Conservation (phyloP, 257 asterid species). For the Fraxinus americana region DNA sequence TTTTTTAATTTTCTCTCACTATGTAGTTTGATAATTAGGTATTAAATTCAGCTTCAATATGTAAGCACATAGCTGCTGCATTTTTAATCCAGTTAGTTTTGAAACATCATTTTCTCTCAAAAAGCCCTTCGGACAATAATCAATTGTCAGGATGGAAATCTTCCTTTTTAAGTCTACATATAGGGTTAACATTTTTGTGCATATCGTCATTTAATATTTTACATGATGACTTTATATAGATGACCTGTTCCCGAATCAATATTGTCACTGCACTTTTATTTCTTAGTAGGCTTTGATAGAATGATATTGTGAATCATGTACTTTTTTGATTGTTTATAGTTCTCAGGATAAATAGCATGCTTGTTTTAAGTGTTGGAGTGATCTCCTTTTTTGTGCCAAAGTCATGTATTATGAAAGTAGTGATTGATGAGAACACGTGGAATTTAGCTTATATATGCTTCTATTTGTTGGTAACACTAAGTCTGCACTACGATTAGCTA, state of each 20-base stretch:
- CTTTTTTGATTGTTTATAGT: not conserved
- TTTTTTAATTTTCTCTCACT: not conserved
- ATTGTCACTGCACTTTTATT: not conserved
- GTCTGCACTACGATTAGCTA: not conserved
- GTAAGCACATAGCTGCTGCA: constrained; percentile 4
- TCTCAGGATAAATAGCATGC: not conserved
- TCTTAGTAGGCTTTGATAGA: not conserved
- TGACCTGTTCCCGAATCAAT: not conserved
- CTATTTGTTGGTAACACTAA: not conserved
- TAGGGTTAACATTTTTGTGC: not conserved
- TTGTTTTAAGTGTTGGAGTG: not conserved
- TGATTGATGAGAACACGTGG: not conserved
- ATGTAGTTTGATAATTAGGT: constrained; percentile 1
- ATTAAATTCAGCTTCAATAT: not conserved
- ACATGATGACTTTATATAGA: not conserved
- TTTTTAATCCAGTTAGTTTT: not conserved
- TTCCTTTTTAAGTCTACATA: not conserved
- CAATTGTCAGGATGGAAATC: not conserved
- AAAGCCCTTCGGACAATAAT: not conserved
- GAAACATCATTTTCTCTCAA: not conserved
- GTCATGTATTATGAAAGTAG: not conserved
- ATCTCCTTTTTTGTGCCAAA: not conserved
- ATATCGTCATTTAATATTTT: not conserved
- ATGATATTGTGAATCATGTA: not conserved
- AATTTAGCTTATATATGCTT: not conserved